Base-by-base conservation (phyloP, 78 protist genomes). In the Tieghemostelium lacteum region DNA sequence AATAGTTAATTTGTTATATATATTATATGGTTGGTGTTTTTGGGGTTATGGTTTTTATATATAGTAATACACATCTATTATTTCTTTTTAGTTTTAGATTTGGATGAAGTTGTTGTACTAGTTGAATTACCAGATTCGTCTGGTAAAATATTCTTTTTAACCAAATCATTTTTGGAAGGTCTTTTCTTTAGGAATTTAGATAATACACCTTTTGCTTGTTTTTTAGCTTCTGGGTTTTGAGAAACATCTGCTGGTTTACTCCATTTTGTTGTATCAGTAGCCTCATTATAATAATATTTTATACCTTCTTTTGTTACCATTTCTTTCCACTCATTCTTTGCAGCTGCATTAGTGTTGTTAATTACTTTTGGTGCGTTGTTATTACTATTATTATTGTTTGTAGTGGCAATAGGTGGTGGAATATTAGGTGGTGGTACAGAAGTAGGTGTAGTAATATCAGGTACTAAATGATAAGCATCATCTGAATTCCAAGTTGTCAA, bases 131-230 rank as follows among this genome's bases (percentile, higher is more conserved):
- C 77, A 71, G 45, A 60, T 40, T 71, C 63, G 8, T 16, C 61
- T n/a, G n/a, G n/a, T 19, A 78, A 37, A 39, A 78, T 78, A 52
- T 66, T 66, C n/a, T 67, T 64, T 66, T 28, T 20, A 12, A 67
- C 91, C 58, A 83, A 70, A 20, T 83, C 91, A 28, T 42, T 49
- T 33, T 83, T 83, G 26, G 75, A 31, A 69, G 91, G 91, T 58
- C 91, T 42, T 28, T 40, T 70, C 29, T 69, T 66, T 34, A 83
- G 42, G 50, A 83, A 83, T n/a, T 31, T 10, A n/a, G 64, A 20
- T 8, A 83, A 49, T 40, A 83, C 42, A 16, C 78, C 78, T 42
- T 70, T 72, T 42, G 58, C 61, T 69, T 37, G 31, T 60, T 83
- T 83, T 72, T 83, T 83, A 31, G 66, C 91, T 8, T 83, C 80